phyloP scores from a whole-genome alignment of 1,284 basidiomycete genomes.

The Grifola frondosa region DNA sequence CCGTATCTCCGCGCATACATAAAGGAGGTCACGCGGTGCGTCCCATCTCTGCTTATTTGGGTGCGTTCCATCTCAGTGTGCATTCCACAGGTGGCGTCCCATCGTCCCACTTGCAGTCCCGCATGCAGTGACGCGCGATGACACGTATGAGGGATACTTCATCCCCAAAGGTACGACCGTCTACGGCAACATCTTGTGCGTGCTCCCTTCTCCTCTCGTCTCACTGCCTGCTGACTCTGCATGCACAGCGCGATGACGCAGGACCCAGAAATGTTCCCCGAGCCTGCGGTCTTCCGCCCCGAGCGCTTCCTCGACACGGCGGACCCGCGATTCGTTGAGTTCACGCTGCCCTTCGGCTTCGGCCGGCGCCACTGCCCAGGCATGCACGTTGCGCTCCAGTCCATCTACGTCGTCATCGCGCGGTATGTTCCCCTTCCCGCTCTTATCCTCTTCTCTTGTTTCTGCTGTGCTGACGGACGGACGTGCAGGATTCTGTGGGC shows the following conservation, averaged over 20 bases:
- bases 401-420: conserved; percentile 19
- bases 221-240: background rate
- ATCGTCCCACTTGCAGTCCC: conserved; percentile 9
- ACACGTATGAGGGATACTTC: conserved; percentile 8
- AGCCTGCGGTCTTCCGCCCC: conserved; percentile 5
- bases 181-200: conserved; percentile 10
- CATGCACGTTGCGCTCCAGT: conserved; percentile 23
- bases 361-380: conserved; percentile 24
- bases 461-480: background rate
- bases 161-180: conserved; percentile 23
- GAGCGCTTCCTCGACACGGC: conserved; percentile 6
- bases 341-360: conserved; percentile 19
- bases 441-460: background rate
- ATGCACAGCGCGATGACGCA: background rate
- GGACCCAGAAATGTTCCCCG: conserved; percentile 5
- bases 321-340: conserved; percentile 11
- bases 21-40: conserved; percentile 14
- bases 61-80: background rate
- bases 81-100: conserved; percentile 1
- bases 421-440: conserved; percentile 4
- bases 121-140: background rate
- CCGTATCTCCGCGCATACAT: conserved; percentile 29
- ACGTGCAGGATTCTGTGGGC: conserved; percentile 16
- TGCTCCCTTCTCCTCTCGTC: background rate
- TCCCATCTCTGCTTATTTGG: conserved; percentile 20